Evolutionary conservation across 192 early-diverging fungal genomes (phyloP).

Genomic region (Mortierella claussenii): DNA sequence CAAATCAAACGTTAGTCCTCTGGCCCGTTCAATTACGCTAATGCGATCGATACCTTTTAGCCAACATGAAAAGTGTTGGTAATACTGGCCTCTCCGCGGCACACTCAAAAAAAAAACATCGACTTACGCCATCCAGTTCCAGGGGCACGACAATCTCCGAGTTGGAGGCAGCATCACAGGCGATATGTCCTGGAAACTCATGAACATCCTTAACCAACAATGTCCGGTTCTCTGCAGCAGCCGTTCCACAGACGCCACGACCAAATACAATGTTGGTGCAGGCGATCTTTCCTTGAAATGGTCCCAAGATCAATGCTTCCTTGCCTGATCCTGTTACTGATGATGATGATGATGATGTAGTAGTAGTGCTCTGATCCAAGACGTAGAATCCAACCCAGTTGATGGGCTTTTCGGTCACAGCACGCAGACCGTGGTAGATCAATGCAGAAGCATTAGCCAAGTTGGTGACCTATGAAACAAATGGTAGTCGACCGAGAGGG

Average conservation of each 20-base stretch:
- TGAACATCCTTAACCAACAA: slow-evolving; percentile 84
- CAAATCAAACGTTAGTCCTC: too few species aligned
- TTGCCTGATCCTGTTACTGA: slow-evolving; percentile 9
- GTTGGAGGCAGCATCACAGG: slow-evolving; percentile 86
- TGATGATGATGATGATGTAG: background rate
- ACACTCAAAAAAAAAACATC: slow-evolving; percentile 12
- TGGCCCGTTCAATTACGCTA: too few species aligned
- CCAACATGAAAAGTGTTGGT: background rate
- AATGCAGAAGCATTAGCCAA: slow-evolving; percentile 84
- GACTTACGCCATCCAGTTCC: slow-evolving; percentile 57
- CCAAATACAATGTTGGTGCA: slow-evolving; percentile 88
- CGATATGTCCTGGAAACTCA: slow-evolving; percentile 88
- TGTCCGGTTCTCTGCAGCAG: slow-evolving; percentile 66
- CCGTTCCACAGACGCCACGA: slow-evolving; percentile 90
- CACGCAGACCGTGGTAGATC: slow-evolving; percentile 79
- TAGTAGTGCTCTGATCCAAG: slow-evolving; percentile 50
- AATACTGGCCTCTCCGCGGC: background rate
- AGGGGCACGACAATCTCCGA: slow-evolving; percentile 92
- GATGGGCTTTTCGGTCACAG: slow-evolving; percentile 74
- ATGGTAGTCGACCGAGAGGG: background rate
- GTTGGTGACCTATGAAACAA: slow-evolving; percentile 68
- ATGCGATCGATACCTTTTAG: background rate
- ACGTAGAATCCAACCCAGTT: slow-evolving; percentile 90
- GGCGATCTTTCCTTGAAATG: slow-evolving; percentile 92
- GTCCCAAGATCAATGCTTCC: slow-evolving; percentile 77